Evolutionary conservation across 2,329 filamentous ascomycete genomes (phyloP).

Genomic region (Fusarium beomiforme): DNA sequence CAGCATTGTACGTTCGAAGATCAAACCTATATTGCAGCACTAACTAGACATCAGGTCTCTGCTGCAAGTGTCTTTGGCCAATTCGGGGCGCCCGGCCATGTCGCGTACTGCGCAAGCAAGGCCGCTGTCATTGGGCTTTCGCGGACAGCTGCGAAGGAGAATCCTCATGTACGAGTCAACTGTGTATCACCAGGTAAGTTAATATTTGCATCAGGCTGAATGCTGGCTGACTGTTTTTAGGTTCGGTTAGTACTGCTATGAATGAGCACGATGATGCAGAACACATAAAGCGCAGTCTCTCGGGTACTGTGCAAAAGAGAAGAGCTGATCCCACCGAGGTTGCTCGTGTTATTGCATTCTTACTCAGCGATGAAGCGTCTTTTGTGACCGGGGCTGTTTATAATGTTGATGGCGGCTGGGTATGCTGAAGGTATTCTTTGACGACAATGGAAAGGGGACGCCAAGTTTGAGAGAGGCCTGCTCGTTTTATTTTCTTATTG

Average conservation of each 20-base stretch:
- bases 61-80: constrained; percentile 48
- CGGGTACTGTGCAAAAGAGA: constrained; percentile 26
- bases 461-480: too few species aligned
- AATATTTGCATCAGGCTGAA: accelerated
- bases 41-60: constrained; percentile 13
- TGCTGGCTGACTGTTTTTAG: not conserved
- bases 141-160: constrained; percentile 44
- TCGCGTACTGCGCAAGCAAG: constrained; percentile 47
- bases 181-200: constrained; percentile 23
- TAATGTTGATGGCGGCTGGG: constrained; percentile 53
- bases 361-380: constrained; percentile 38
- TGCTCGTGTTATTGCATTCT: constrained; percentile 31
- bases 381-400: constrained; percentile 46
- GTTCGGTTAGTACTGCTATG: constrained; percentile 30
- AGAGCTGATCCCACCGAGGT: constrained; percentile 15
- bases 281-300: constrained; percentile 13
- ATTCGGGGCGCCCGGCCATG: constrained; percentile 43
- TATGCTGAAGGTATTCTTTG: constrained; percentile 17
- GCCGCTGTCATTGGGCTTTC: constrained; percentile 46
- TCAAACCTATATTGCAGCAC: constrained; percentile 48
- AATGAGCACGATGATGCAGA: constrained; percentile 19
- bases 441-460: too few species aligned
- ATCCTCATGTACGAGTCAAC: constrained; percentile 23
- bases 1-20: constrained; percentile 34
- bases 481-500: too few species aligned